phyloP scores from a whole-genome alignment of 2,329 filamentous ascomycete genomes.

The Albifimbria verrucaria region DNA sequence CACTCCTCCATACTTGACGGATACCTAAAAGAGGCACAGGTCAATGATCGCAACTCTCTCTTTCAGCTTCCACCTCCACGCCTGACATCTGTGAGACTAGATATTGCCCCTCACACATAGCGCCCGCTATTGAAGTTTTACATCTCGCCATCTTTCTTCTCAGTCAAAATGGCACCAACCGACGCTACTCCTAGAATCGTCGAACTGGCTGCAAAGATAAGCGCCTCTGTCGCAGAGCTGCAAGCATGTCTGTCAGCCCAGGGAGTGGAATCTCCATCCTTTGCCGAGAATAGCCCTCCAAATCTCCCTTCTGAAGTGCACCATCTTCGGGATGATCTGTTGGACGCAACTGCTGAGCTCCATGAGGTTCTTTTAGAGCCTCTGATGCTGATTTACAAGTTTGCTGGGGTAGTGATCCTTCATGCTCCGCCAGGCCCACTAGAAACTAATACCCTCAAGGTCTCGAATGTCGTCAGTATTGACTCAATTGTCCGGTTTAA shows the following conservation, averaged over 20 bases:
- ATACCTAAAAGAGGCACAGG: not conserved
- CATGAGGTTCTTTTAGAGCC: not conserved
- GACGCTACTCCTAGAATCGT: not conserved
- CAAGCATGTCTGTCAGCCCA: not conserved
- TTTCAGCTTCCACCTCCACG: not conserved
- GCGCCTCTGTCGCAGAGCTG: not conserved
- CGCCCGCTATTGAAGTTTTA: not conserved
- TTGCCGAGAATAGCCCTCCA: not conserved
- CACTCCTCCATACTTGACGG: not conserved
- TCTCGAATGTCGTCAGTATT: not conserved
- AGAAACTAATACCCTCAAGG: not conserved
- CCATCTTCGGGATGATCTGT: not conserved
- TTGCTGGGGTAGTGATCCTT: not conserved
- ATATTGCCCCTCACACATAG: not conserved
- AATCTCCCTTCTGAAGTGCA: not conserved
- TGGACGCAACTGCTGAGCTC: not conserved
- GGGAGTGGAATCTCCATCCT: not conserved
- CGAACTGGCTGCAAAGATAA: not conserved
- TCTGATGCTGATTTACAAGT: slow-evolving; percentile 1
- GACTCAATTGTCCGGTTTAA: not conserved
- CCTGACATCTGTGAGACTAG: not conserved
- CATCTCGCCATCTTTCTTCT: not conserved
- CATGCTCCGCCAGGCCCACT: not conserved
- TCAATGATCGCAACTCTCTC: not conserved
- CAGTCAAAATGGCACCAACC: not conserved